Evolutionary conservation across 2,329 filamentous ascomycete genomes (phyloP).

Genomic region (Diplodia intermedia): DNA sequence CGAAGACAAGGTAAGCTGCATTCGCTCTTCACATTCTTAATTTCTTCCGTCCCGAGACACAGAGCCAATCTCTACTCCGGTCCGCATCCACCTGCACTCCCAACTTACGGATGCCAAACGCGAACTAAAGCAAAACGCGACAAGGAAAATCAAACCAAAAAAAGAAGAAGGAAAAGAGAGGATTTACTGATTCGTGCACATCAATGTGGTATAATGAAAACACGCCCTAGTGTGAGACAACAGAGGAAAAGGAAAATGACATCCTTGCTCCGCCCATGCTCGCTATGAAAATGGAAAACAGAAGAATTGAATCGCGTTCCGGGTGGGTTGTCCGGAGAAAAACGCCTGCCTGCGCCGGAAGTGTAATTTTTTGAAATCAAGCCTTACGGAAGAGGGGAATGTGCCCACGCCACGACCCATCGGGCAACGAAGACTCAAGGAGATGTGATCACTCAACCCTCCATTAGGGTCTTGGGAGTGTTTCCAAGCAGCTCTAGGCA

Average conservation of each 20-base stretch:
- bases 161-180: background rate
- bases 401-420: slow-evolving; percentile 11
- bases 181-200: slow-evolving; percentile 33
- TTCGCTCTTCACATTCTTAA: background rate
- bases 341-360: slow-evolving; percentile 30
- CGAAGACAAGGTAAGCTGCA: slow-evolving; percentile 5
- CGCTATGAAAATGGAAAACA: slow-evolving; percentile 32
- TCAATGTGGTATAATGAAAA: slow-evolving; percentile 33
- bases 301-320: slow-evolving; percentile 14
- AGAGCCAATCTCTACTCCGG: slow-evolving; percentile 8
- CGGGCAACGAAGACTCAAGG: slow-evolving; percentile 9
- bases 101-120: background rate
- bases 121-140: slow-evolving; percentile 2
- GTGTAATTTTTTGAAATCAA: slow-evolving; percentile 22
- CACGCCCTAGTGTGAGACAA: slow-evolving; percentile 27
- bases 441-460: slow-evolving; percentile 62
- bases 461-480: slow-evolving; percentile 79
- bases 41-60: background rate
- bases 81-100: background rate
- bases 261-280: slow-evolving; percentile 34
- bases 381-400: slow-evolving; percentile 17
- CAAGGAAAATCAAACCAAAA: background rate
- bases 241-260: slow-evolving; percentile 31
- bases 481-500: slow-evolving; percentile 87
- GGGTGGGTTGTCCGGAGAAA: slow-evolving; percentile 12